Percentiles rank a stretch among this genome's conserved stretches.
Evolutionary conservation across 202 grass and related monocot species (phyloP).

Genomic region (Musa balbisiana): DNA sequence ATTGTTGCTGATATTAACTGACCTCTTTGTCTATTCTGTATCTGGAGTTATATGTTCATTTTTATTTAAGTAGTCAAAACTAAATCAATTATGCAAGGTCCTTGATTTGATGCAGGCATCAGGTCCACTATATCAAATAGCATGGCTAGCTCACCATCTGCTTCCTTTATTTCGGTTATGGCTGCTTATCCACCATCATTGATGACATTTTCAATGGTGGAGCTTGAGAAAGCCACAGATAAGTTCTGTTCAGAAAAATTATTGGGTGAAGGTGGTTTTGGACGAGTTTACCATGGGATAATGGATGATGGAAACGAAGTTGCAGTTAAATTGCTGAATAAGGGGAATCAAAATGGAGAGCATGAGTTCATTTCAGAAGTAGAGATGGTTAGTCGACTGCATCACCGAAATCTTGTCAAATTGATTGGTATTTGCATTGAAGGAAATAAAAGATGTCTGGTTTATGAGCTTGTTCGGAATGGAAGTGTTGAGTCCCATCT

Average conservation of each 20-base stretch:
- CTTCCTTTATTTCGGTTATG: slow-evolving; percentile 46
- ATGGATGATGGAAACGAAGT: slow-evolving; percentile 64
- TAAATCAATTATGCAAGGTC: neutral
- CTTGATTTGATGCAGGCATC: slow-evolving; percentile 34
- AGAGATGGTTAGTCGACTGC: slow-evolving; percentile 87
- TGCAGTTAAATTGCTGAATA: slow-evolving; percentile 86
- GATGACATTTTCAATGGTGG: slow-evolving; percentile 56
- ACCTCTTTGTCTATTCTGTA: neutral
- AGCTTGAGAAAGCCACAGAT: slow-evolving; percentile 78
- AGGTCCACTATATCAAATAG: slow-evolving; percentile 52
- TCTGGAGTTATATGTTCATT: neutral
- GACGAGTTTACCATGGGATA: slow-evolving; percentile 70
- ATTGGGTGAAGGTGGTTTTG: slow-evolving; percentile 88
- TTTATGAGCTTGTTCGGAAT: slow-evolving; percentile 89
- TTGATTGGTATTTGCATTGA: slow-evolving; percentile 95
- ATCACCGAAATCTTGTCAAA: slow-evolving; percentile 95
- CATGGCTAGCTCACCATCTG: slow-evolving; percentile 49
- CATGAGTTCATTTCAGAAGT: slow-evolving; percentile 88
- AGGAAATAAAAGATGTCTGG: slow-evolving; percentile 65
- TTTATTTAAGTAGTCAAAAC: neutral
- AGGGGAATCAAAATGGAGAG: slow-evolving; percentile 55
- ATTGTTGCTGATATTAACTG: no score
- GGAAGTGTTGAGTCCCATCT: slow-evolving; percentile 97
- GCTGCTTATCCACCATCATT: slow-evolving; percentile 51
- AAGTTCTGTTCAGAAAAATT: slow-evolving; percentile 60